A percentile compares a stretch with the other conserved stretches of the same genome.
Conservation (phyloP, 1,284 basidiomycete genomes). For the Apiotrichum gracile region DNA sequence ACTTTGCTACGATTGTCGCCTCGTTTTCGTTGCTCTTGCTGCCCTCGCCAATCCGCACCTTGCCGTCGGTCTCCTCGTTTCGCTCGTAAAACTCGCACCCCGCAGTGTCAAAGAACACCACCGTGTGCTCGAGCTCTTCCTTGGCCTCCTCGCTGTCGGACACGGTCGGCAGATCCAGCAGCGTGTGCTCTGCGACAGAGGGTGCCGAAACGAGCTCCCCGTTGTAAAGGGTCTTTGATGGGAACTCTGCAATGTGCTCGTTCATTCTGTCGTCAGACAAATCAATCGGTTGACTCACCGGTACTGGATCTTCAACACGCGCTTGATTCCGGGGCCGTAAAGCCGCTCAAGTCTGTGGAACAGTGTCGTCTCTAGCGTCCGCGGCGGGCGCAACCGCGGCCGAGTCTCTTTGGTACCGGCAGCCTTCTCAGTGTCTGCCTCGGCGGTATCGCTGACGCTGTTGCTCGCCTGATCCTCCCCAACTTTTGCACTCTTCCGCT, state of each 20-base stretch:
- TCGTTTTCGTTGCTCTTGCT: conserved; percentile 92
- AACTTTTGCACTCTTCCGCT: background rate
- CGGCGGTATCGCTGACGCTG: background rate
- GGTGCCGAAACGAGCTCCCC: conserved; percentile 64
- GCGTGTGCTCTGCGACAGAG: conserved; percentile 64
- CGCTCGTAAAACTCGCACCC: conserved; percentile 88
- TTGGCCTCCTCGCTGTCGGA: conserved; percentile 56
- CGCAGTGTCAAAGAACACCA: conserved; percentile 90
- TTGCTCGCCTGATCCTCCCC: background rate
- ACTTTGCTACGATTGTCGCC: conserved; percentile 70
- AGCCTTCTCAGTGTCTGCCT: background rate
- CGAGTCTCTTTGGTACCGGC: background rate
- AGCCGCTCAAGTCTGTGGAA: conserved; percentile 85
- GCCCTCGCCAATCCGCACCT: conserved; percentile 58
- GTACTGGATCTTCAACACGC: conserved; percentile 80
- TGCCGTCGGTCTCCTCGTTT: conserved; percentile 36
- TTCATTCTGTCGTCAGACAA: conserved; percentile 63
- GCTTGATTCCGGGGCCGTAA: conserved; percentile 76
- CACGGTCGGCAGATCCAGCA: conserved; percentile 63
- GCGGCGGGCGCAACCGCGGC: conserved; percentile 57
- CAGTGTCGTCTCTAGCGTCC: conserved; percentile 76
- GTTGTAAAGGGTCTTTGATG: conserved; percentile 74
- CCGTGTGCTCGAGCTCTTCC: conserved; percentile 66
- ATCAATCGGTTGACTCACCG: conserved; percentile 54
- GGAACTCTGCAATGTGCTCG: conserved; percentile 75